Percentiles rank a stretch among this genome's conserved stretches.
Conservation (phyloP, 1,139 yeast genomes). For the Diutina mesorugosa region DNA sequence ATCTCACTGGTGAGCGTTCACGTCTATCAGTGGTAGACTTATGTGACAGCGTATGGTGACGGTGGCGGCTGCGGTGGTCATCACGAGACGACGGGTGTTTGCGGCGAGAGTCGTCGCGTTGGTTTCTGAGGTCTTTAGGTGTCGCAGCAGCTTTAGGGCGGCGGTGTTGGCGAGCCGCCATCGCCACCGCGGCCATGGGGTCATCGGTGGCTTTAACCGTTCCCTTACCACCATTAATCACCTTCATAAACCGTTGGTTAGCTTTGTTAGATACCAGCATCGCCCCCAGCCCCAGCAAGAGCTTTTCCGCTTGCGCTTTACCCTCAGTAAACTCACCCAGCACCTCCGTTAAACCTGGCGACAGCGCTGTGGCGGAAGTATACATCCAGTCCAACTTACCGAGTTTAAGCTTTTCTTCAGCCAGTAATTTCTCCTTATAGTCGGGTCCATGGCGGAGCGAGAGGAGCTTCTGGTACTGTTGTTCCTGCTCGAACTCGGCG, state of each 20-base stretch:
- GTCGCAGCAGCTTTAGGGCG: too few species aligned
- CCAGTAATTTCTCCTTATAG: background rate
- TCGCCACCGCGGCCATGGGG: background rate
- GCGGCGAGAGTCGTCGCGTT: background rate
- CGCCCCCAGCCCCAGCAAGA: background rate
- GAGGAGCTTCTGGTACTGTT: constrained; percentile 47
- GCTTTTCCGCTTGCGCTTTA: background rate
- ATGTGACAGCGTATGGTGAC: background rate
- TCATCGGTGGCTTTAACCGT: background rate
- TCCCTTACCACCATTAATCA: background rate
- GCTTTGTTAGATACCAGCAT: background rate
- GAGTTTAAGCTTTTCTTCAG: background rate
- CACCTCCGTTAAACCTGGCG: background rate
- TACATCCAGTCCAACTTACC: constrained; percentile 1
- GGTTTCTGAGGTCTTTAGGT: too few species aligned
- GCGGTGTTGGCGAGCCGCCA: background rate
- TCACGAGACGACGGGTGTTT: background rate
- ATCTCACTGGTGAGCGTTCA: background rate
- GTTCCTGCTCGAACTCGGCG: constrained; percentile 51
- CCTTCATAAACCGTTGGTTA: background rate
- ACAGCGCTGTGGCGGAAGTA: background rate
- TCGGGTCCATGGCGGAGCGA: constrained; percentile 35
- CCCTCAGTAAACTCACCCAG: background rate
- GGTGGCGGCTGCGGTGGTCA: background rate
- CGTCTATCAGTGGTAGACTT: background rate